Base-by-base conservation (phyloP, 1,284 basidiomycete species). In the Cystobasidiaceae sp. region DNA sequence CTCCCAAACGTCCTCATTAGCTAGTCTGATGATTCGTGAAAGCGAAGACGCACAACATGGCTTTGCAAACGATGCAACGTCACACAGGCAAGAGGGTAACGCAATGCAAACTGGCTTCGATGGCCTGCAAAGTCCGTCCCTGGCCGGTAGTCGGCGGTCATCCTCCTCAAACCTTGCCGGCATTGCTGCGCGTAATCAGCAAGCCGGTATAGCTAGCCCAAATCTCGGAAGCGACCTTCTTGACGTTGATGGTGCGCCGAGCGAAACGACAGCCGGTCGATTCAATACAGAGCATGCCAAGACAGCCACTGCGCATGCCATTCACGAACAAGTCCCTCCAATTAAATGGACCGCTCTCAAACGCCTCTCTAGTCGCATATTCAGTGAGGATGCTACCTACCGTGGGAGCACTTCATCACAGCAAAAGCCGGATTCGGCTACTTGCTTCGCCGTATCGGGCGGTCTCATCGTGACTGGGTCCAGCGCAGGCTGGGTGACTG, bases 381-480 rank as follows among this genome's bases (percentile, higher is more conserved):
- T 56, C 21, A 32, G 51, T 13, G n/a, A 39, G 11, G 25, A 25
- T 19, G 37, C 28, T 2, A 37, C 32, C 19, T 28, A 39, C 21
- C 27, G 45, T n/a, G 48, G 23, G 21, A 25, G 32, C 28, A 19
- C 46, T 27, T 23, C 21, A 9, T 28, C 34, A 6, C 15, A 19
- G 8, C 23, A 37, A 6, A 41, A 56, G 28, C 39, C 41, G 37
- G 88, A 89, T 0, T 79, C 78, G 0, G 91, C 93, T 0, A 90
- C 87, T 0, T 88, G 89, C 11, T 77, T 97, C 62, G 86, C 88
- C 8, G 88, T 56, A 6, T 39, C 89, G 9, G 90, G 90, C 71
- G 93, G 93, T 0, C 79, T 96, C 67, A 84, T 99, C 34, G 97
- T 91, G 67, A 81, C 97, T 4, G 96, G 96, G 3, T 93, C 88